These are phyloP conservation scores for Rhodotorula sp. DNA, from an alignment of 1,284 basidiomycete species.

Conservation along the genomic window DNA sequence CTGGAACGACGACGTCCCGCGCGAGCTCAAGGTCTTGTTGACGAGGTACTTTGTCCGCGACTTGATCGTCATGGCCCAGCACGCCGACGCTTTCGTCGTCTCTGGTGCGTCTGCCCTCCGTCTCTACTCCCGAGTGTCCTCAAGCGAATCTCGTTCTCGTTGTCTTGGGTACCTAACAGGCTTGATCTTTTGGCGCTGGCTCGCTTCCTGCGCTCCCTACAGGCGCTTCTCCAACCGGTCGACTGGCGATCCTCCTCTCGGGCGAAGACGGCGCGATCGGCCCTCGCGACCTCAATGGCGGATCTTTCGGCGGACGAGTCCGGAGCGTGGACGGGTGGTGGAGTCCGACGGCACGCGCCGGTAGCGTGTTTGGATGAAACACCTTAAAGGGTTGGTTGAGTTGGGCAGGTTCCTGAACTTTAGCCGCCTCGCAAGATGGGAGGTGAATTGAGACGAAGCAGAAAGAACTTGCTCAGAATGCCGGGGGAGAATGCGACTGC, in stretches of 20 bases:
- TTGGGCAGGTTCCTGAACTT: neutral
- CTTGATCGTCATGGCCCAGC: slow-evolving; percentile 22
- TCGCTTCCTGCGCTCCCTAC: neutral
- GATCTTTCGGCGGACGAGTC: slow-evolving; percentile 31
- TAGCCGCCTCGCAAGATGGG: no score
- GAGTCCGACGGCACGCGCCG: slow-evolving; percentile 22
- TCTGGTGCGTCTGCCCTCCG: slow-evolving; percentile 15
- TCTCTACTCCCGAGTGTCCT: neutral
- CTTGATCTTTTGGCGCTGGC: no score
- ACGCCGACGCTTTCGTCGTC: slow-evolving; percentile 39
- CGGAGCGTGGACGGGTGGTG: slow-evolving; percentile 32
- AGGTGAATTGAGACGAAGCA: no score
- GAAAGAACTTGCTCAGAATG: no score
- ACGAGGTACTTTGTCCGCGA: slow-evolving; percentile 35
- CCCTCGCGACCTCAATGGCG: slow-evolving; percentile 34
- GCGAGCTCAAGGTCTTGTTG: slow-evolving; percentile 16
- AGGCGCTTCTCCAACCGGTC: slow-evolving; percentile 29
- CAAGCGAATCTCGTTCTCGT: no score
- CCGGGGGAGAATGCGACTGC: neutral
- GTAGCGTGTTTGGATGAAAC: slow-evolving; percentile 11
- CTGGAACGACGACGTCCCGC: slow-evolving; percentile 28
- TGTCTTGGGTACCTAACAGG: neutral
- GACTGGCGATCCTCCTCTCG: slow-evolving; percentile 27
- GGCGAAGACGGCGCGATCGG: slow-evolving; percentile 36
- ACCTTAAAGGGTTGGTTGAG: neutral